Evolutionary conservation across 192 early-diverging fungal species (phyloP).

Genomic region (Backusella liffmaniae): DNA sequence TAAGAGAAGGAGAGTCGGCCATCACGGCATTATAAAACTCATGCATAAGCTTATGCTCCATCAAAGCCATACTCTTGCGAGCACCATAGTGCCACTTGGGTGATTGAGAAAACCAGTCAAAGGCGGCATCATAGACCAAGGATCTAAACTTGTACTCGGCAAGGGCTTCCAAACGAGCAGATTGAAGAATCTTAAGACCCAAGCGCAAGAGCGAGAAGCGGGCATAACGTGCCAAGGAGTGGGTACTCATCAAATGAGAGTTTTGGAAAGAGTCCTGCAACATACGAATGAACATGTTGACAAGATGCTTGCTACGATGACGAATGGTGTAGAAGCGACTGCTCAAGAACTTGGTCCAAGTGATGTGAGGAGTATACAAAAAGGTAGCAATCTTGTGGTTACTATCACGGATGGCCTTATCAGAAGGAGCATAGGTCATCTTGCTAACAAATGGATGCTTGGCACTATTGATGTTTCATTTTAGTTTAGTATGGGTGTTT

Average conservation of each 20-base stretch:
- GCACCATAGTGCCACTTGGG: slow-evolving; percentile 82
- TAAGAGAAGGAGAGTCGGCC: slow-evolving; percentile 59
- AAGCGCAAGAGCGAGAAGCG: slow-evolving; percentile 77
- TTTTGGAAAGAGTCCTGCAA: slow-evolving; percentile 74
- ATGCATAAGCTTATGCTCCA: slow-evolving; percentile 64
- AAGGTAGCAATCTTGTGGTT: slow-evolving; percentile 59
- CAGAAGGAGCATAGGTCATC: slow-evolving; percentile 92
- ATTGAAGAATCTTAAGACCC: slow-evolving; percentile 73
- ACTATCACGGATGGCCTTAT: slow-evolving; percentile 69
- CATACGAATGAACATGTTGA: slow-evolving; percentile 76
- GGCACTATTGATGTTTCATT: slow-evolving; percentile 34
- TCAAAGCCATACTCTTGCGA: slow-evolving; percentile 59
- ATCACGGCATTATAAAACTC: slow-evolving; percentile 61
- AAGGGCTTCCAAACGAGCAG: slow-evolving; percentile 62
- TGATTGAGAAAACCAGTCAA: slow-evolving; percentile 80
- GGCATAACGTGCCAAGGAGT: slow-evolving; percentile 71
- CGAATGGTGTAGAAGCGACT: slow-evolving; percentile 82
- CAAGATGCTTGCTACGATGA: slow-evolving; percentile 68
- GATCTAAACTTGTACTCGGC: slow-evolving; percentile 63
- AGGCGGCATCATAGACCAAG: slow-evolving; percentile 66
- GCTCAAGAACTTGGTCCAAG: slow-evolving; percentile 84
- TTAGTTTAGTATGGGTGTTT: background rate
- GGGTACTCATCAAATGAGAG: slow-evolving; percentile 49
- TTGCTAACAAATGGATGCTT: slow-evolving; percentile 83
- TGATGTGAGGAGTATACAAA: slow-evolving; percentile 71